These are phyloP conservation scores for Pythium aquatile DNA, from an alignment of 352 stramenopile species.

Conservation along the genomic window DNA sequence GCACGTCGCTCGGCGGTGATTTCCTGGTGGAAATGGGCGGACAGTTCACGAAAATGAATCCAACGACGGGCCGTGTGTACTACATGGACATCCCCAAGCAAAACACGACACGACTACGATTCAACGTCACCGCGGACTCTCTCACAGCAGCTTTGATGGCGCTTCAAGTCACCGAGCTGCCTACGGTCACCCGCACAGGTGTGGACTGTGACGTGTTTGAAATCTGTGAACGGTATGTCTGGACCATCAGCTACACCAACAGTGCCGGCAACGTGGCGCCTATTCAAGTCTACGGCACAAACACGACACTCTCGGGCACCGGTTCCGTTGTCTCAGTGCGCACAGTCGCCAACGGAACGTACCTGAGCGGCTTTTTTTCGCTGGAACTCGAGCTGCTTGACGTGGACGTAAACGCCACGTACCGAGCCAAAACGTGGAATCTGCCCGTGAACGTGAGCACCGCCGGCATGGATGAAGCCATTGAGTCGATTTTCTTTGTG, in stretches of 20 bases:
- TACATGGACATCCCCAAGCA: constrained; percentile 32
- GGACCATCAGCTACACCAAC: constrained; percentile 59
- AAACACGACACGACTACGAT: constrained; percentile 46
- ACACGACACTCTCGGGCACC: constrained; percentile 31
- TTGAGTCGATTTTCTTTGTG: constrained; percentile 68
- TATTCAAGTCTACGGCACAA: constrained; percentile 40
- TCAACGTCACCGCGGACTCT: constrained; percentile 32
- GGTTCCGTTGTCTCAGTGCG: constrained; percentile 29
- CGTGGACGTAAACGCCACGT: constrained; percentile 35
- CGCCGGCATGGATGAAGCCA: constrained; percentile 66
- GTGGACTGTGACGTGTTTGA: constrained; percentile 57
- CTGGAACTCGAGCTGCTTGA: constrained; percentile 56
- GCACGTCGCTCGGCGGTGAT: constrained; percentile 43
- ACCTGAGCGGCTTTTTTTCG: constrained; percentile 60
- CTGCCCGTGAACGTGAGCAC: constrained; percentile 72
- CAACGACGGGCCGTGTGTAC: constrained; percentile 43
- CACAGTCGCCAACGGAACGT: constrained; percentile 73
- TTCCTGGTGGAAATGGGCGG: constrained; percentile 63
- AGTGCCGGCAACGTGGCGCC: constrained; percentile 64
- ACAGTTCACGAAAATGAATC: constrained; percentile 47
- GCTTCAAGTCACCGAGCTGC: constrained; percentile 41
- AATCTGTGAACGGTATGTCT: constrained; percentile 67
- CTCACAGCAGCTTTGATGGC: constrained; percentile 38
- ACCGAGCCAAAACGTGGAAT: constrained; percentile 52
- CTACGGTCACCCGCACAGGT: constrained; percentile 35